phyloP scores from a whole-genome alignment of 306 rosid genomes.

The Quercus dentata region DNA sequence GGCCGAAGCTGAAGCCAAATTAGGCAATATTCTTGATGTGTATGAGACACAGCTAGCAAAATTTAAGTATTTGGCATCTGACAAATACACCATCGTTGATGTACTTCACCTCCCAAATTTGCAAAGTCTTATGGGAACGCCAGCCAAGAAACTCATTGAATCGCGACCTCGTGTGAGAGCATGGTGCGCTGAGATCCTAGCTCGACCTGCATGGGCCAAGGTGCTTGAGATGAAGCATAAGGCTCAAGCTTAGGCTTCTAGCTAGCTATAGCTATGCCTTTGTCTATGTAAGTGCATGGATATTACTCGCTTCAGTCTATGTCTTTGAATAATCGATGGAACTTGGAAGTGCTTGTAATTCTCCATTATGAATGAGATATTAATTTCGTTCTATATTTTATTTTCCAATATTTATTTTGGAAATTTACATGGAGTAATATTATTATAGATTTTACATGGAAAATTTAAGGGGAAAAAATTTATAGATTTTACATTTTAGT shows the following conservation, averaged over 20 bases:
- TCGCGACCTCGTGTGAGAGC: neutral
- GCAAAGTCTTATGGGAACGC: neutral
- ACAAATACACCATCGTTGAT: constrained; percentile 5
- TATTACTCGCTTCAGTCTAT: too few relatives aligned
- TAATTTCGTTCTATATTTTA: too few relatives aligned
- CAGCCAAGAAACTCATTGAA: neutral
- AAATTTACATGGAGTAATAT: too few relatives aligned
- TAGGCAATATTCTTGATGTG: neutral
- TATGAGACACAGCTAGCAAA: neutral
- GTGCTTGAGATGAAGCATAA: neutral
- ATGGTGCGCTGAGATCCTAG: neutral
- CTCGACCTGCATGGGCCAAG: constrained; percentile 14
- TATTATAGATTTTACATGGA: too few relatives aligned
- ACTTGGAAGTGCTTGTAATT: too few relatives aligned
- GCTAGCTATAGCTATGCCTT: too few relatives aligned
- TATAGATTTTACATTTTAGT: too few relatives aligned
- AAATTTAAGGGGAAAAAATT: too few relatives aligned
- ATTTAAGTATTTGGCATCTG: neutral
- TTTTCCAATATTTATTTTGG: too few relatives aligned
- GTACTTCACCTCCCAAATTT: constrained; percentile 2
- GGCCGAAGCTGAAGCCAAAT: neutral
- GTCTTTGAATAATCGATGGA: too few relatives aligned
- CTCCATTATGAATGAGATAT: too few relatives aligned
- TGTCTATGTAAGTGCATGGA: too few relatives aligned
- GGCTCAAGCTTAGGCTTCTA: neutral